phyloP scores from a whole-genome alignment of 495 filamentous ascomycete species.

The Hypoxylon cercidicola region DNA sequence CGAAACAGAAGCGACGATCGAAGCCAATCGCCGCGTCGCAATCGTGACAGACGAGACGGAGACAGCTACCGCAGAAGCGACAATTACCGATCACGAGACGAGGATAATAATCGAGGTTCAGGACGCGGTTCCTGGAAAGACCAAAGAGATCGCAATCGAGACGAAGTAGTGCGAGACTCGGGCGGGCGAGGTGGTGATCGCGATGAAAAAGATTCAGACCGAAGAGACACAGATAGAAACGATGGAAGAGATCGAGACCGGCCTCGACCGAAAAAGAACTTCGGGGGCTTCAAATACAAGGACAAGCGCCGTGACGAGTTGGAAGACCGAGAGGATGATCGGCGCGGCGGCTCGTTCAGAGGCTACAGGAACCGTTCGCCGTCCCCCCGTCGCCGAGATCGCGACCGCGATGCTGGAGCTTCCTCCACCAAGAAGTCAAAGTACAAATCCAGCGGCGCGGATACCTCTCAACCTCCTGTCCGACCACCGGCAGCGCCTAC shows the following conservation, averaged over 20 bases:
- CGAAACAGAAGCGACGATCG: slow-evolving; percentile 37
- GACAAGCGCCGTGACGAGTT: slow-evolving; percentile 66
- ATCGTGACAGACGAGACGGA: slow-evolving; percentile 26
- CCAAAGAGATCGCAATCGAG: slow-evolving; percentile 28
- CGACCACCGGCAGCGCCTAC: slow-evolving; percentile 45
- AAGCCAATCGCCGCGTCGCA: slow-evolving; percentile 43
- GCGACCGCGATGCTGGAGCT: slow-evolving; percentile 37
- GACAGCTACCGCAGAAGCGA: slow-evolving; percentile 38
- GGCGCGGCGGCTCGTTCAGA: slow-evolving; percentile 54
- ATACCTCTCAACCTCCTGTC: slow-evolving; percentile 43
- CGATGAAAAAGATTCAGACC: slow-evolving; percentile 28
- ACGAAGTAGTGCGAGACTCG: slow-evolving; percentile 17
- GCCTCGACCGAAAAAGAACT: slow-evolving; percentile 51
- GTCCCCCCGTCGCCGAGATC: slow-evolving; percentile 48
- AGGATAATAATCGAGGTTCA: slow-evolving; percentile 24
- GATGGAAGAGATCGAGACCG: slow-evolving; percentile 34
- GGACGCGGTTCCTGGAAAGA: slow-evolving; percentile 30
- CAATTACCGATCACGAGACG: slow-evolving; percentile 39
- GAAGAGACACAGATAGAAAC: slow-evolving; percentile 31
- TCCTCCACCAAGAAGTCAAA: slow-evolving; percentile 39
- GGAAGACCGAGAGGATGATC: slow-evolving; percentile 58
- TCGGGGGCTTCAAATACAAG: slow-evolving; percentile 74
- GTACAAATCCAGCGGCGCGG: slow-evolving; percentile 36
- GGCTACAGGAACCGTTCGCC: slow-evolving; percentile 64
- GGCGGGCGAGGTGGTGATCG: slow-evolving; percentile 24